These are phyloP conservation scores for Pyrenula massariospora DNA, from an alignment of 495 filamentous ascomycete species.

Conservation along the genomic window DNA sequence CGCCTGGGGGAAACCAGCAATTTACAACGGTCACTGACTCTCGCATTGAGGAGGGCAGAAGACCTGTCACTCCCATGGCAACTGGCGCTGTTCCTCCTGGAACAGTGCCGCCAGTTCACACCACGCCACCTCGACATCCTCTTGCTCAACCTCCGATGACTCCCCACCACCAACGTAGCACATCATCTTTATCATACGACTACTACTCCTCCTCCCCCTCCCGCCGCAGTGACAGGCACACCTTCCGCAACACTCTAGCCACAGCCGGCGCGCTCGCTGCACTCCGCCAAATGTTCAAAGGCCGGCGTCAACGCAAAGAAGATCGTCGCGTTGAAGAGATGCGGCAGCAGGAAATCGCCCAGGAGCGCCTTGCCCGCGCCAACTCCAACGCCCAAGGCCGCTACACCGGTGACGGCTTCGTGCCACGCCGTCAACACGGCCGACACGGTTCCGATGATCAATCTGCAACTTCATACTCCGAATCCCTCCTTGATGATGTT, in stretches of 20 bases:
- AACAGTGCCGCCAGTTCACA: not conserved
- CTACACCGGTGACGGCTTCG: conserved; percentile 50
- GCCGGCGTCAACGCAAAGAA: conserved; percentile 48
- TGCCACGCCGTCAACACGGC: conserved; percentile 36
- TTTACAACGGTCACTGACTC: conserved; percentile 3
- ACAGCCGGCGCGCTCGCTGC: conserved; percentile 56
- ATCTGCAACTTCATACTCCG: conserved; percentile 33
- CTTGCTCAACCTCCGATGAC: conserved; percentile 26
- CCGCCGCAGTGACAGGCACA: conserved; percentile 31
- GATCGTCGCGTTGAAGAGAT: conserved; percentile 52
- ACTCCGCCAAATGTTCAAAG: conserved; percentile 52
- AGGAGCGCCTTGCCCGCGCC: conserved; percentile 43
- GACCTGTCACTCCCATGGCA: conserved; percentile 6
- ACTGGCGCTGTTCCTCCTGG: conserved; percentile 6
- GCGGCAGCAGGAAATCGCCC: conserved; percentile 41
- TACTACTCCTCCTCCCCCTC: conserved; percentile 25
- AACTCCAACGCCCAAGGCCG: conserved; percentile 36
- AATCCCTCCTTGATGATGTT: conserved; percentile 14
- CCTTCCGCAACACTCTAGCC: conserved; percentile 50
- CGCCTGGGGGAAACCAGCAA: conserved; percentile 14
- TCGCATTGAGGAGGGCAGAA: conserved; percentile 3
- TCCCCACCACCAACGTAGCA: conserved; percentile 17
- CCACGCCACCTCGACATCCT: conserved; percentile 11
- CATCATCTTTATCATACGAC: conserved; percentile 29
- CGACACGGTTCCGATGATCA: conserved; percentile 31